phyloP scores from a whole-genome alignment of 768 basidiomycete species.

The Heimioporus sp. region DNA sequence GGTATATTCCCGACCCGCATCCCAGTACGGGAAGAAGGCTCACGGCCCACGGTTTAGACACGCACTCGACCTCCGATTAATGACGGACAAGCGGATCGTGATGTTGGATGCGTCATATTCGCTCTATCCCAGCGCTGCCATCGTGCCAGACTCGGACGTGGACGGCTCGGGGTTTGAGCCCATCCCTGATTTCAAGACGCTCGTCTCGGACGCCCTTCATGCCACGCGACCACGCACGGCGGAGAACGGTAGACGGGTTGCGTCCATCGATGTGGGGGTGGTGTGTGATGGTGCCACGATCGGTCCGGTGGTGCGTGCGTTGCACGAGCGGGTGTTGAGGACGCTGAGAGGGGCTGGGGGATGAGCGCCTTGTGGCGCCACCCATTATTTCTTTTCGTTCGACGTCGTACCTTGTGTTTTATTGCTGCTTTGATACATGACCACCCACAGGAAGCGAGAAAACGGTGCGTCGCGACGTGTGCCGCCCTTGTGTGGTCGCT shows the following conservation, averaged over 20 bases:
- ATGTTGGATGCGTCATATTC: constrained; percentile 76
- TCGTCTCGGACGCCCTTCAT: constrained; percentile 50
- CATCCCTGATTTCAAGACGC: constrained; percentile 56
- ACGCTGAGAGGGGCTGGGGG: constrained; percentile 19
- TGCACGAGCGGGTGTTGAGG: constrained; percentile 48
- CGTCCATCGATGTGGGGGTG: constrained; percentile 59
- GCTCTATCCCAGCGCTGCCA: constrained; percentile 35
- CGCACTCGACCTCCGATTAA: constrained; percentile 77
- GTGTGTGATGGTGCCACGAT: constrained; percentile 55
- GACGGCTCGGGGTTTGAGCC: constrained; percentile 45
- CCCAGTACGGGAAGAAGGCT: not conserved
- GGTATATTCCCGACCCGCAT: constrained; percentile 26
- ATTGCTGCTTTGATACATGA: no score
- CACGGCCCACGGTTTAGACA: constrained; percentile 41
- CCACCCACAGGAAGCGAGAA: no score
- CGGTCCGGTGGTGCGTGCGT: constrained; percentile 42
- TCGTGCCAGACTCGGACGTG: not conserved
- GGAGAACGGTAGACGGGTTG: constrained; percentile 37
- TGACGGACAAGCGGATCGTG: constrained; percentile 61
- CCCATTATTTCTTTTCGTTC: no score
- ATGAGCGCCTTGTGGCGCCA: constrained; percentile 1
- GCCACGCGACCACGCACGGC: constrained; percentile 18
- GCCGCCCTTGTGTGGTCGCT: no score
- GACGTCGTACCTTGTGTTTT: no score
- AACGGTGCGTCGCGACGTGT: no score